phyloP scores from a whole-genome alignment of 1,284 basidiomycete species.

The Wallemia mellicola region DNA sequence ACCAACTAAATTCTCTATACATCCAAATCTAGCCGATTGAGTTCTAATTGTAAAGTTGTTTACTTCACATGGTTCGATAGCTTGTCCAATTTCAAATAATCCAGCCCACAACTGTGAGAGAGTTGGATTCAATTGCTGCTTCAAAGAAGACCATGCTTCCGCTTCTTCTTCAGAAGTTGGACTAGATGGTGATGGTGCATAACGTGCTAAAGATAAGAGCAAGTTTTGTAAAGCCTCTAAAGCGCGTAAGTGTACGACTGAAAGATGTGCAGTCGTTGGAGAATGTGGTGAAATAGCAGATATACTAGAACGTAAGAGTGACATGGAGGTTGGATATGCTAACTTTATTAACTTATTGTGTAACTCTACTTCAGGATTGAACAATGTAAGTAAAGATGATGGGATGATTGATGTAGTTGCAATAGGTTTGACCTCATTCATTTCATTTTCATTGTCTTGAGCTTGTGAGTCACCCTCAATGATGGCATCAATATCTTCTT shows the following conservation, averaged over 20 bases:
- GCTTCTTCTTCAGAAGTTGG: constrained; percentile 5
- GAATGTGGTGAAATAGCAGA: constrained; percentile 31
- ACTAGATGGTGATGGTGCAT: constrained; percentile 22
- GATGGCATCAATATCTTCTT: constrained; percentile 5
- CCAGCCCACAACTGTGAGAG: constrained; percentile 19
- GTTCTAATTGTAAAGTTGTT: constrained; percentile 12
- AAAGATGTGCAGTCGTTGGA: constrained; percentile 51
- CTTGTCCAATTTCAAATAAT: constrained; percentile 23
- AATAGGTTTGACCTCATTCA: background rate
- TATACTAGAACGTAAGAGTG: background rate
- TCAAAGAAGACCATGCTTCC: background rate
- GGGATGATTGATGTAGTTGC: background rate
- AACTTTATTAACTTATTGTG: background rate
- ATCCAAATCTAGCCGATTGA: constrained; percentile 16
- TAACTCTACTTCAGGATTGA: background rate
- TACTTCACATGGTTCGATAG: constrained; percentile 5
- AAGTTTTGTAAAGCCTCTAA: constrained; percentile 75
- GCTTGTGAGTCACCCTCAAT: background rate
- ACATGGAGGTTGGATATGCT: background rate
- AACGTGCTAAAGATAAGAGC: constrained; percentile 29
- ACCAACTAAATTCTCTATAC: constrained; percentile 16
- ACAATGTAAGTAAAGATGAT: background rate
- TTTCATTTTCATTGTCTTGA: background rate
- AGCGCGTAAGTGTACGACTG: constrained; percentile 48
- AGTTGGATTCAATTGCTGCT: background rate